Evolutionary conservation across 2,329 filamentous ascomycete genomes (phyloP), one percentile per base, ranked within the genome.

Genomic region (Pyrenophora graminea): DNA sequence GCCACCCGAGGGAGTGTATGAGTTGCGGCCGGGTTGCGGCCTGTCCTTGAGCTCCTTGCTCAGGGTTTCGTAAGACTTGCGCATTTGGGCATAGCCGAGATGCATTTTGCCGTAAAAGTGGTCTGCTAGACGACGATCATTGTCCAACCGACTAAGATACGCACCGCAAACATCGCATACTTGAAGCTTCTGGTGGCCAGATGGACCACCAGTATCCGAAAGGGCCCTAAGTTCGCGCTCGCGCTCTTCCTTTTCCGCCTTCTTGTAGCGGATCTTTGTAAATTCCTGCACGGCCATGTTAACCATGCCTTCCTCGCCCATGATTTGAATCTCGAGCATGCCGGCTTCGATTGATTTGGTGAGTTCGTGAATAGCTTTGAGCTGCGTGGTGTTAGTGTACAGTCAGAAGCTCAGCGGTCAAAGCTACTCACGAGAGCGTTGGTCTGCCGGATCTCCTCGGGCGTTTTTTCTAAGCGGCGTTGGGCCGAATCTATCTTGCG

Each of bases 31-130:
- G 15, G 84, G 85, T 34, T 85, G 83, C 40, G 81, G 79, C 23
- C 89, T 80, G 1, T 87, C 87, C 69, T 91, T 89, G 74, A 96
- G 81, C 70, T 97, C 91, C 74, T 91, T 91, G 44, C 88, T 88
- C 56, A 99, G 85, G n/a, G 83, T 79, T 48, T 96, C 91, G 67
- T 85, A 91, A 3, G 91, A 94, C 80, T 94, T 96, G 64, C 94
- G 85, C 94, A 99, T 99, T 76, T 96, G 90, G 13, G 94, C 94
- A 72, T 97, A 99, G 0, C 94, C 94, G 50, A 99, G 78, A 70
- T 99, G 94, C 94, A 99, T 99, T 80, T 99, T 99, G 18, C 94
- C 94, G 74, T 97, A 97, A 72, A 99, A 99, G 74, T 99, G 94
- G 71, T 99, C 94, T 17, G 94, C 94, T 69, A 99, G 74, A 25